Evolutionary conservation across 371 early-diverging fungal species (phyloP).

Genomic region (Mortierella sp.): DNA sequence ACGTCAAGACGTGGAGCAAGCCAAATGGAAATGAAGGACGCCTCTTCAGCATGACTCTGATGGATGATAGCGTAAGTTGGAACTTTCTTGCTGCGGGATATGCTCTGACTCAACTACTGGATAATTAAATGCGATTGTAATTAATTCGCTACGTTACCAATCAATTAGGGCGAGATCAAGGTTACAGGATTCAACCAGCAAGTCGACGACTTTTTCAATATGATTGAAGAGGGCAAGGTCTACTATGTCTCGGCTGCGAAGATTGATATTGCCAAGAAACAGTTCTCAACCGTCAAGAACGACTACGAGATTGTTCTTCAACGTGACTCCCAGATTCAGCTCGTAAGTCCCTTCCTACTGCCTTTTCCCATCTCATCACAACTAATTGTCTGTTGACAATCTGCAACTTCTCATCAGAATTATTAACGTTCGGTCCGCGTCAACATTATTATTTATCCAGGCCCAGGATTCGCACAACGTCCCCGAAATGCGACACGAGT

Average conservation of each 20-base stretch:
- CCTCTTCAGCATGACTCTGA: slow-evolving; percentile 90
- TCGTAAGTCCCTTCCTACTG: slow-evolving; percentile 57
- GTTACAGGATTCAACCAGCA: slow-evolving; percentile 92
- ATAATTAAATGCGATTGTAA: neutral
- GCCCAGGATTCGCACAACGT: slow-evolving; percentile 71
- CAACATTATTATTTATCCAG: slow-evolving; percentile 46
- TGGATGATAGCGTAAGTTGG: slow-evolving; percentile 83
- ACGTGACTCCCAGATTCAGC: slow-evolving; percentile 70
- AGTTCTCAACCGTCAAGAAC: slow-evolving; percentile 86
- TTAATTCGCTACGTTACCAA: slow-evolving; percentile 4
- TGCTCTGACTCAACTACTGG: neutral
- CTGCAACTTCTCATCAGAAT: slow-evolving; percentile 4
- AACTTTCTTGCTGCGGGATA: neutral
- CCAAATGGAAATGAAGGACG: slow-evolving; percentile 82
- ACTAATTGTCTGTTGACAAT: neutral
- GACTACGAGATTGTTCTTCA: slow-evolving; percentile 96
- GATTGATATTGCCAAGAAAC: slow-evolving; percentile 90
- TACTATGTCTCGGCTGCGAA: slow-evolving; percentile 90
- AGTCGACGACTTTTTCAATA: slow-evolving; percentile 79
- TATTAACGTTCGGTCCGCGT: neutral
- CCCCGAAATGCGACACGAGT: slow-evolving; percentile 79
- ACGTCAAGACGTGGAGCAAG: slow-evolving; percentile 89
- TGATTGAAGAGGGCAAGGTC: slow-evolving; percentile 84
- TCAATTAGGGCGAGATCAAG: slow-evolving; percentile 86
- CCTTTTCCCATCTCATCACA: neutral